phyloP scores from a whole-genome alignment of 805 yeast species.

The Kregervanrija pseudodelftensis region DNA sequence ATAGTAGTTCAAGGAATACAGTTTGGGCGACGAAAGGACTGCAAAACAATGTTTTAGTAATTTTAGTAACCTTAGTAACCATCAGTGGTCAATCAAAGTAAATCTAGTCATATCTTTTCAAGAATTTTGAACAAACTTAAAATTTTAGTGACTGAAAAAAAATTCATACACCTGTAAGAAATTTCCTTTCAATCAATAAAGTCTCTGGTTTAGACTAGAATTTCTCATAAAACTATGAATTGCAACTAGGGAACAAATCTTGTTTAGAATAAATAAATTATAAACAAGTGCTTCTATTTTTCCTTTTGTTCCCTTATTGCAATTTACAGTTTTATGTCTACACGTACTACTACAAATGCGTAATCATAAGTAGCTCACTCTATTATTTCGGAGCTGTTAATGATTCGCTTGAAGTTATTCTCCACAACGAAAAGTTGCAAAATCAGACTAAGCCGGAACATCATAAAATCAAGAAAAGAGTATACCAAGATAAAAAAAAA shows the following conservation, averaged over 20 bases:
- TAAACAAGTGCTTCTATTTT: neutral
- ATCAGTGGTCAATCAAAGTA: too few species aligned
- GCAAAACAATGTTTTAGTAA: too few species aligned
- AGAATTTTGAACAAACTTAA: too few species aligned
- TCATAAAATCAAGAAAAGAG: slow-evolving; percentile 1
- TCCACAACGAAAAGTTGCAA: neutral
- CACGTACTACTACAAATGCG: slow-evolving; percentile 15
- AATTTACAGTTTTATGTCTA: neutral
- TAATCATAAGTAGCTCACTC: slow-evolving; percentile 29
- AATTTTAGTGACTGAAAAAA: too few species aligned
- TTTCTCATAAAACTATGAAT: neutral
- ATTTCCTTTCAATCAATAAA: neutral
- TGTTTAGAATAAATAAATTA: neutral
- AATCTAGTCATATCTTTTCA: too few species aligned
- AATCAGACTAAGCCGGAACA: slow-evolving; percentile 2
- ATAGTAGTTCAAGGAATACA: too few species aligned
- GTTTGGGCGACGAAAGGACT: too few species aligned
- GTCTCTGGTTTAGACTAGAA: neutral
- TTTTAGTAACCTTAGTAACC: too few species aligned
- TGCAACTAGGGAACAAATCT: neutral
- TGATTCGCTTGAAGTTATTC: slow-evolving; percentile 23
- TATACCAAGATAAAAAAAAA: neutral
- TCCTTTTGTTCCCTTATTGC: neutral
- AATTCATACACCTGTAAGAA: neutral
- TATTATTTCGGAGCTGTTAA: slow-evolving; percentile 24